Conservation (phyloP, 1,284 basidiomycete species). For the Pseudozyma sp. region DNA sequence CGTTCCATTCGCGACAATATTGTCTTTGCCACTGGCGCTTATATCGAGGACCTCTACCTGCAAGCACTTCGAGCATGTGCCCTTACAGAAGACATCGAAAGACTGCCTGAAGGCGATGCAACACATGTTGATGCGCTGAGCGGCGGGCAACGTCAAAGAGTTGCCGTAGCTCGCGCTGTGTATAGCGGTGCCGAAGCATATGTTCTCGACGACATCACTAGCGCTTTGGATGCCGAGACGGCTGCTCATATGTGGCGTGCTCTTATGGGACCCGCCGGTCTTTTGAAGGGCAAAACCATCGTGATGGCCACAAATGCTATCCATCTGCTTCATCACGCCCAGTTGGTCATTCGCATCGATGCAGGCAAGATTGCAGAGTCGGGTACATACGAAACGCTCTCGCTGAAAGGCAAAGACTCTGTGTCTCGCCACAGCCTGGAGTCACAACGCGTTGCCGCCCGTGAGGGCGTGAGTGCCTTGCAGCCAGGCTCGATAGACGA, state of each 20-base stretch:
- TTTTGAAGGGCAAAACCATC: conserved; percentile 46
- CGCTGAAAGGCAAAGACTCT: conserved; percentile 47
- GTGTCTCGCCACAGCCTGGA: conserved; percentile 48
- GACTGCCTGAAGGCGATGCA: conserved; percentile 59
- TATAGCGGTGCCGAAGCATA: conserved; percentile 59
- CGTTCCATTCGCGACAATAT: conserved; percentile 62
- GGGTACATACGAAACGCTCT: conserved; percentile 43
- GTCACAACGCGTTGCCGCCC: conserved; percentile 14
- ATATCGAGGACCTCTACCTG: conserved; percentile 53
- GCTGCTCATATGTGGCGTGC: conserved; percentile 72
- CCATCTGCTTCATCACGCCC: conserved; percentile 47
- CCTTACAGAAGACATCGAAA: conserved; percentile 53
- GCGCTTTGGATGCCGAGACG: conserved; percentile 75
- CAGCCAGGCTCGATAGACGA: conserved; percentile 17
- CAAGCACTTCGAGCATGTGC: conserved; percentile 56
- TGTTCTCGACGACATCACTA: conserved; percentile 66
- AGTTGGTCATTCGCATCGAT: conserved; percentile 43
- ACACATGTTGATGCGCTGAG: conserved; percentile 58
- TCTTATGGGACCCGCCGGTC: conserved; percentile 42
- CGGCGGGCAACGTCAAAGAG: conserved; percentile 63
- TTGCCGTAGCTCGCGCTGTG: conserved; percentile 62
- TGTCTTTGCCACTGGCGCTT: conserved; percentile 54
- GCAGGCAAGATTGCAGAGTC: conserved; percentile 51
- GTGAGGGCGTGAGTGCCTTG: background rate
- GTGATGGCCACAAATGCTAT: conserved; percentile 58